phyloP scores from a whole-genome alignment of 2,329 filamentous ascomycete species.

The Cercospora sojina region DNA sequence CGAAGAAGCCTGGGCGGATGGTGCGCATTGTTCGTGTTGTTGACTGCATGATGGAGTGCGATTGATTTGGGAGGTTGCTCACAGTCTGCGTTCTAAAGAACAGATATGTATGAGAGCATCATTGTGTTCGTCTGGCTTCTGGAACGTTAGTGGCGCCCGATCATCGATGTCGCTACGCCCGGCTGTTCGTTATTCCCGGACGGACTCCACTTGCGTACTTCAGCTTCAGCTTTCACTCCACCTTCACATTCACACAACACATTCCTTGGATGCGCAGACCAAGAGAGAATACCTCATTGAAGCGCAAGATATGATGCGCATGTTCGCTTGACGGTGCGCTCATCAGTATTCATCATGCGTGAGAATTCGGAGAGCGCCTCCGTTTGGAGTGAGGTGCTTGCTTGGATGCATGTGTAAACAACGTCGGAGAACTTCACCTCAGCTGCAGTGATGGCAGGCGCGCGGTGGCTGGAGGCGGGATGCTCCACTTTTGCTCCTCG shows the following conservation, averaged over 20 bases:
- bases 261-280: background rate
- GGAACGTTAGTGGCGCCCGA: background rate
- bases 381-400: background rate
- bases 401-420: background rate
- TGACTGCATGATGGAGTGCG: slow-evolving; percentile 27
- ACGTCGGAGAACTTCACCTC: background rate
- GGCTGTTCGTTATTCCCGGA: slow-evolving; percentile 3
- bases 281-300: background rate
- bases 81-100: background rate
- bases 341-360: background rate
- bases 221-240: background rate
- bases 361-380: background rate
- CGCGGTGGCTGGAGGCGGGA: background rate
- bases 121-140: background rate
- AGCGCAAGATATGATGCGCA: background rate
- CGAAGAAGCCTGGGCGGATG: slow-evolving; percentile 34
- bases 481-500: background rate
- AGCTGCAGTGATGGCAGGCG: background rate
- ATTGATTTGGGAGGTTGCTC: background rate
- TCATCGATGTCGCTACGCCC: slow-evolving; percentile 1
- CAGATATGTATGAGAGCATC: background rate
- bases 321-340: background rate
- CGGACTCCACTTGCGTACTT: background rate
- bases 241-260: background rate
- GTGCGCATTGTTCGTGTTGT: slow-evolving; percentile 23